Evolutionary conservation across 2,329 filamentous ascomycete genomes (phyloP).

Genomic region (Cyclaneusma minus): DNA sequence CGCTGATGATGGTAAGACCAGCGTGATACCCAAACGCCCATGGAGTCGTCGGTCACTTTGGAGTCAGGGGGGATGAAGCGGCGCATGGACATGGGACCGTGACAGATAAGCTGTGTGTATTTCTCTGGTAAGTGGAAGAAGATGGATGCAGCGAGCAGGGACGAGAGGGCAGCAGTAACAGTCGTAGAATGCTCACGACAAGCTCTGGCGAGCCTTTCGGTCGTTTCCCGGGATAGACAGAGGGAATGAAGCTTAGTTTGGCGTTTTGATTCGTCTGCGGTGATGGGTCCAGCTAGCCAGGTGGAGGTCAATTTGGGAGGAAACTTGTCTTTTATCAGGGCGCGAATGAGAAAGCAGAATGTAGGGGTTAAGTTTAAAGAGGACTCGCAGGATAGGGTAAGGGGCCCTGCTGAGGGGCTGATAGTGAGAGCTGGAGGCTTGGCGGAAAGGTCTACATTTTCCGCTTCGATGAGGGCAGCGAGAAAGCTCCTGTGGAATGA

Average conservation of each 20-base stretch:
- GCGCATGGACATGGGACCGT: neutral
- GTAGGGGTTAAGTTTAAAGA: conserved; percentile 24
- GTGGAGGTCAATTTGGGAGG: conserved; percentile 16
- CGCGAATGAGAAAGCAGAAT: no score
- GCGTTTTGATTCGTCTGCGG: conserved; percentile 20
- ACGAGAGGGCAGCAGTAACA: neutral
- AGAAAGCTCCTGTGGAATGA: conserved; percentile 31
- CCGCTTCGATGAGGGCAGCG: conserved; percentile 22
- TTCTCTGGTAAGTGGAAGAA: neutral
- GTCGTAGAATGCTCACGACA: neutral
- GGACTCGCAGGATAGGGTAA: conserved; percentile 23
- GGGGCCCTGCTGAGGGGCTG: conserved; percentile 12
- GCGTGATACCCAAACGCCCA: conserved; percentile 16
- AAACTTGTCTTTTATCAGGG: no score
- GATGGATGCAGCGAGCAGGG: neutral
- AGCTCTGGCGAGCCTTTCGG: neutral
- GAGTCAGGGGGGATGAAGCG: neutral
- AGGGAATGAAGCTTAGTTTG: conserved; percentile 8
- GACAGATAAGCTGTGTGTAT: neutral
- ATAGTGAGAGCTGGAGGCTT: conserved; percentile 10
- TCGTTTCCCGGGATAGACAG: neutral
- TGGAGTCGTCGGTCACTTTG: no score
- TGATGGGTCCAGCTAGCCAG: conserved; percentile 17
- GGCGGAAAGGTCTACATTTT: conserved; percentile 12
- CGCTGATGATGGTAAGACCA: conserved; percentile 19